Evolutionary conservation across 352 stramenopile species (phyloP), one percentile per base, ranked within the genome.

Genomic region (Phytophthora citricola): DNA sequence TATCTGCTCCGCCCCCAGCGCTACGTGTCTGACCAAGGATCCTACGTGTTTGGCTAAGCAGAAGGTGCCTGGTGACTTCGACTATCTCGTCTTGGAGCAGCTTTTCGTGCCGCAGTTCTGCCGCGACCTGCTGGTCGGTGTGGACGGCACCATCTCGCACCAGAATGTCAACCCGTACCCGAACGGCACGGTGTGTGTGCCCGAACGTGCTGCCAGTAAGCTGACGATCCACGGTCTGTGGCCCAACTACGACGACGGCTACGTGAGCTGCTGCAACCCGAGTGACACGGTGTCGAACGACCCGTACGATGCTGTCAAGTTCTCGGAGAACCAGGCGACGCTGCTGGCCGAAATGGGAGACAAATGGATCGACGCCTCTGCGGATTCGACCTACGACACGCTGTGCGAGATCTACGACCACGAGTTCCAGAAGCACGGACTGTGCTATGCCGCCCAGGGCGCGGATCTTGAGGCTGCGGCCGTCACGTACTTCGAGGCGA

Each of bases 371-470:
- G 86, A 94, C 48, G 72, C 86, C 26, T 85, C 86, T 14, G 66
- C 85, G 40, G 22, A 61, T 12, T 82, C 69, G 34, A 72, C 76
- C 12, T 81, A 86, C 66, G 76, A 90, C 63, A 71, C 75, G 56
- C 73, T 93, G 8, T 93, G 85, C 49, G 81, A 93, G 71, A 87
- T 90, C 63, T 93, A 92, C 73, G 79, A 91, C 73, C 85, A 93
- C 72, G 83, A 92, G 68, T 91, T 87, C 76, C 85, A 93, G 73
- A 93, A 93, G 73, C 85, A 93, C 70, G 85, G 85, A 12, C 60
- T 92, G 27, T 93, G 85, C 73, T 93, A 87, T 61, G 81, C 78
- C 29, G 83, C 85, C 0, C 73, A 76, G 15, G 83, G 63, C 4
- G 72, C 70, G 15, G 71, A 93, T 66, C 80, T 77, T 20, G 75